Conservation (phyloP, 2,329 filamentous ascomycete genomes). For the Verticillium alfalfae region DNA sequence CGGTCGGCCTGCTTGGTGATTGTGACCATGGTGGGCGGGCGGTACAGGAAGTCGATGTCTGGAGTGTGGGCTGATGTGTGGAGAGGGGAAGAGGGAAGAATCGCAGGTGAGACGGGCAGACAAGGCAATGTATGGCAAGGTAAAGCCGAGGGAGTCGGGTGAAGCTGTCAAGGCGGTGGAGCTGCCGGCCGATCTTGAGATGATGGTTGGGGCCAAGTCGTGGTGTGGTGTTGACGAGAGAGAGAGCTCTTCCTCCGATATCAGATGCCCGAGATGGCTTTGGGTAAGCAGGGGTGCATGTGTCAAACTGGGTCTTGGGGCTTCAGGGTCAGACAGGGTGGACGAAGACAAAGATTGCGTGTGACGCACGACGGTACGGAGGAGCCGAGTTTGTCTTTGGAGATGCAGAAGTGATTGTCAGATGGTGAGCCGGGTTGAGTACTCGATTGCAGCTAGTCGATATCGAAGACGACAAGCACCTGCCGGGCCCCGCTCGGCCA, state of each 20-base stretch:
- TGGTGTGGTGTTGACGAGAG: neutral
- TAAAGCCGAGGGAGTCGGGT: neutral
- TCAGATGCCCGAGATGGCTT: neutral
- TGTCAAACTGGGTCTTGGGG: neutral
- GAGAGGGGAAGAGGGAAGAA: neutral
- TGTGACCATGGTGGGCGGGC: neutral
- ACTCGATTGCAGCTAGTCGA: neutral
- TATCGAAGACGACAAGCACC: neutral
- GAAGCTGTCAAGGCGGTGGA: neutral
- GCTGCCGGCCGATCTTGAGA: neutral
- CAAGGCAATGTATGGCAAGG: neutral
- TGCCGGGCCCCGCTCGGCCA: neutral
- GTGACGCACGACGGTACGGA: neutral
- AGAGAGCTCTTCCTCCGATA: neutral
- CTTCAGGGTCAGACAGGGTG: neutral
- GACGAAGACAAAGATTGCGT: neutral
- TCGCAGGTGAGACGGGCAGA: neutral
- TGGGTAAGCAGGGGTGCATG: neutral
- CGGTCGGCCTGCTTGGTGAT: conserved; percentile 8
- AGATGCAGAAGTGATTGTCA: neutral
- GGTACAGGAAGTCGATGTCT: neutral
- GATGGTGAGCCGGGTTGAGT: neutral
- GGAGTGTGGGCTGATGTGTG: neutral
- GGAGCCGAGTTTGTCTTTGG: neutral
- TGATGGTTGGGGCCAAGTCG: neutral